Percentiles rank a stretch among this genome's conserved stretches.
Conservation (phyloP, 305 asterid species). For the Solanum chacoense region DNA sequence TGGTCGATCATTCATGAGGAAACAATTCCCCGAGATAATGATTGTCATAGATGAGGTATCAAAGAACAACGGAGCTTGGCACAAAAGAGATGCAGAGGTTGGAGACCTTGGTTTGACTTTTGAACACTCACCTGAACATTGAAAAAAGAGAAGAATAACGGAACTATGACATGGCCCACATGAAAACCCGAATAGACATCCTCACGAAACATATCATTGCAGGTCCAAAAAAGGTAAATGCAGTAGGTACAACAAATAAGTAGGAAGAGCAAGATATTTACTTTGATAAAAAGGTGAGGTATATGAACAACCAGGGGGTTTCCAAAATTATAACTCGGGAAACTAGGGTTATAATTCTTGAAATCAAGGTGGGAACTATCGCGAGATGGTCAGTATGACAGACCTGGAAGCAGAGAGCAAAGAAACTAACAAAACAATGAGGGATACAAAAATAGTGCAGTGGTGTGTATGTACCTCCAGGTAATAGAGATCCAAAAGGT, state of each 20-base stretch:
- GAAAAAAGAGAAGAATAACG: no score
- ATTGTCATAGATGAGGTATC: neutral
- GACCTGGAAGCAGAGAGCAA: neutral
- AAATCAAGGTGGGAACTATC: neutral
- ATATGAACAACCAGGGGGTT: neutral
- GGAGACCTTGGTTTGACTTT: neutral
- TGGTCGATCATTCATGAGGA: neutral
- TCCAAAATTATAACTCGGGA: neutral
- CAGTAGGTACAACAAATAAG: neutral
- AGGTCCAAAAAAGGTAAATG: neutral
- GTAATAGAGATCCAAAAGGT: neutral
- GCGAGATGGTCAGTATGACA: neutral
- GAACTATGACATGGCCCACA: neutral
- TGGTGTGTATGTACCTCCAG: neutral
- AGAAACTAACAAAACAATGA: neutral
- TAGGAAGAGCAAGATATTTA: neutral
- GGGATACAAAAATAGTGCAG: neutral
- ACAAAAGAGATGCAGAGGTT: neutral
- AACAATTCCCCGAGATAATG: neutral
- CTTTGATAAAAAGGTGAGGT: neutral
- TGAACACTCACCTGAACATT: neutral
- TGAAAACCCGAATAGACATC: neutral
- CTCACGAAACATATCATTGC: neutral
- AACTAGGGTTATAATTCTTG: neutral
- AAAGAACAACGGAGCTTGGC: neutral